A percentile compares a stretch with the other conserved stretches of the same genome.
These are phyloP conservation scores for Chondrus crispus DNA, from an alignment of 23 red algal species.

Conservation along the genomic window DNA sequence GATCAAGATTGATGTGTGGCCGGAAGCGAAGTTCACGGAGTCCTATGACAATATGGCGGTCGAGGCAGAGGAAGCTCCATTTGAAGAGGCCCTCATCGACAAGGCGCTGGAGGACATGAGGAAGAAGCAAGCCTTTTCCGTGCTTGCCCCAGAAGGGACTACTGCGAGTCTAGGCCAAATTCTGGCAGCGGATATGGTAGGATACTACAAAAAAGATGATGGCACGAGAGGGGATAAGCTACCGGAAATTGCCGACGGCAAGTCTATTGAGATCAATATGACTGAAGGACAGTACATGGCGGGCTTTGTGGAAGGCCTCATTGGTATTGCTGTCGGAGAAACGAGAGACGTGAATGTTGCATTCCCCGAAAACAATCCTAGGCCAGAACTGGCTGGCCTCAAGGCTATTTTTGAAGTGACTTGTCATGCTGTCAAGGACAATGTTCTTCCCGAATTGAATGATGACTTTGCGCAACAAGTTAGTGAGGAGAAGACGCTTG, in stretches of 20 bases:
- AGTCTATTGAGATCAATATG: slow-evolving; percentile 85
- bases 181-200: slow-evolving; percentile 62
- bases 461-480: slow-evolving; percentile 76
- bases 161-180: slow-evolving; percentile 61
- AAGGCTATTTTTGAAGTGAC: slow-evolving; percentile 90
- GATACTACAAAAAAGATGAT: slow-evolving; percentile 82
- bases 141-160: slow-evolving; percentile 56
- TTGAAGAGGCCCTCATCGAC: slow-evolving; percentile 82
- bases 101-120: slow-evolving; percentile 77
- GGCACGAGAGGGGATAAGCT: slow-evolving; percentile 70
- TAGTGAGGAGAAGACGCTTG: slow-evolving; percentile 62
- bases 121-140: slow-evolving; percentile 58
- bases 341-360: slow-evolving; percentile 75
- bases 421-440: slow-evolving; percentile 73
- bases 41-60: slow-evolving; percentile 67
- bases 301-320: slow-evolving; percentile 95
- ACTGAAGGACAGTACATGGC: slow-evolving; percentile 78
- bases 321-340: slow-evolving; percentile 75
- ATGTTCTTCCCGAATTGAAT: slow-evolving; percentile 82
- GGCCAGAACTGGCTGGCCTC: slow-evolving; percentile 68
- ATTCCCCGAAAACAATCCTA: slow-evolving; percentile 69
- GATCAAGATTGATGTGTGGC: slow-evolving; percentile 97
- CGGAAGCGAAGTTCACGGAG: slow-evolving; percentile 63
- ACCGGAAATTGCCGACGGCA: slow-evolving; percentile 76
- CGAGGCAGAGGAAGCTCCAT: slow-evolving; percentile 58